phyloP scores from a whole-genome alignment of 352 stramenopile genomes.

The Lagenidium giganteum region DNA sequence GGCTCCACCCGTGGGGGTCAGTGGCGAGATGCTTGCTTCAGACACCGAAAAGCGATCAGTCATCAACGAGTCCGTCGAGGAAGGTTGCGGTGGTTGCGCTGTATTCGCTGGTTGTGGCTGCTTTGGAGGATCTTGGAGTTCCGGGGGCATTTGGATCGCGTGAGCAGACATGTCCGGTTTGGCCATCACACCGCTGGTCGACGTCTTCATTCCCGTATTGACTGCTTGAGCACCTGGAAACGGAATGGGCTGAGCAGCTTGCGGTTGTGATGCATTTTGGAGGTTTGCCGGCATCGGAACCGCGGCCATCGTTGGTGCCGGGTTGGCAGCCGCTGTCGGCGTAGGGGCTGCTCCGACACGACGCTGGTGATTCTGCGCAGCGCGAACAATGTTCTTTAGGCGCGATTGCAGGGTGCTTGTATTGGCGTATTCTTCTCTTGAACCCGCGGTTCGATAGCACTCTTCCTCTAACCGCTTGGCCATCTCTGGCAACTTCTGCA shows the following conservation, averaged over 20 bases:
- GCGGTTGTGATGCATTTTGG: constrained; percentile 3
- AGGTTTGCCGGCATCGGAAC: too few relatives aligned
- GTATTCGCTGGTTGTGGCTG: constrained; percentile 23
- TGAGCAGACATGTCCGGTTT: constrained; percentile 19
- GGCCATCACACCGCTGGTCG: constrained; percentile 3
- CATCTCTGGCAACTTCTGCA: constrained; percentile 96
- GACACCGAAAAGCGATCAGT: constrained; percentile 34
- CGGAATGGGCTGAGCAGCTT: constrained; percentile 27
- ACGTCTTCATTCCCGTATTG: constrained; percentile 8
- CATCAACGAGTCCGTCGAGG: constrained; percentile 39
- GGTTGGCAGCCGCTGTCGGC: constrained; percentile 12
- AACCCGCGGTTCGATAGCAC: constrained; percentile 83
- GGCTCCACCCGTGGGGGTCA: constrained; percentile 13
- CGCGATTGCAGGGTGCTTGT: constrained; percentile 89
- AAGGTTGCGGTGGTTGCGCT: constrained; percentile 13
- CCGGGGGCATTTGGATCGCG: constrained; percentile 56
- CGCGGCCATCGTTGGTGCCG: constrained; percentile 7
- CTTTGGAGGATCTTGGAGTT: constrained; percentile 43
- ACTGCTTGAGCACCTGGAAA: constrained; percentile 43
- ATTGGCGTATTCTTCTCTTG: constrained; percentile 92
- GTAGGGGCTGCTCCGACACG: constrained; percentile 24
- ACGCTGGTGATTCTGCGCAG: constrained; percentile 47
- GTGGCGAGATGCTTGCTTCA: constrained; percentile 26
- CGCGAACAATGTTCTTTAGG: constrained; percentile 90
- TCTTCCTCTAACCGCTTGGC: constrained; percentile 94